Conservation (phyloP, 2,329 filamentous ascomycete genomes). For the Aspergillus glaucus region DNA sequence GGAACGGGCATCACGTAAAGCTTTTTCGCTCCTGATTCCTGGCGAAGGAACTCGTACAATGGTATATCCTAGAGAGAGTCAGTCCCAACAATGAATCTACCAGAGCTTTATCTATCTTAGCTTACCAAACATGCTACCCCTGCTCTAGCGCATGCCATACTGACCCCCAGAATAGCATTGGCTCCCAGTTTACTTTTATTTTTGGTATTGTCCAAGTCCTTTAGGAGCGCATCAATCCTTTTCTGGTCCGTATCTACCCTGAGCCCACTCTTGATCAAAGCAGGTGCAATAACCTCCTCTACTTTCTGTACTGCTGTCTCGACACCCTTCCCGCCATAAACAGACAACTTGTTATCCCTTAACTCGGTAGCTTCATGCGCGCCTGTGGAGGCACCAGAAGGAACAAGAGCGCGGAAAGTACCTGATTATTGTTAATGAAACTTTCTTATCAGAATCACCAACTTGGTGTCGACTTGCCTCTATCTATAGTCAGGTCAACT, state of each 20-base stretch:
- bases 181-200: constrained; percentile 56
- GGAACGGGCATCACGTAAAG: constrained; percentile 48
- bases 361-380: constrained; percentile 30
- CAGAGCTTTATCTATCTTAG: not conserved
- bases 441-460: not conserved
- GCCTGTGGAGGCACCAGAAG: constrained; percentile 31
- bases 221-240: constrained; percentile 49
- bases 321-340: constrained; percentile 52
- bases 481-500: constrained; percentile 21
- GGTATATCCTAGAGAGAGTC: not conserved
- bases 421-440: constrained; percentile 12
- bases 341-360: constrained; percentile 46
- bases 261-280: constrained; percentile 48
- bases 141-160: constrained; percentile 54
- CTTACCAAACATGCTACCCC: constrained; percentile 37
- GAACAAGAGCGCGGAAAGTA: constrained; percentile 25
- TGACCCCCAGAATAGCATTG: constrained; percentile 56
- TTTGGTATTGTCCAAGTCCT: constrained; percentile 45
- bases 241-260: constrained; percentile 31
- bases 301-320: constrained; percentile 52
- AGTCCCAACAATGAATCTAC: not conserved
- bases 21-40: constrained; percentile 32
- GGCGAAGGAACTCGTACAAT: not conserved
- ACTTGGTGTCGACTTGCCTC: constrained; percentile 10
- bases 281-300: constrained; percentile 49